phyloP scores from a whole-genome alignment of 2,329 filamentous ascomycete genomes.

The Chaetomiaceae sp. region DNA sequence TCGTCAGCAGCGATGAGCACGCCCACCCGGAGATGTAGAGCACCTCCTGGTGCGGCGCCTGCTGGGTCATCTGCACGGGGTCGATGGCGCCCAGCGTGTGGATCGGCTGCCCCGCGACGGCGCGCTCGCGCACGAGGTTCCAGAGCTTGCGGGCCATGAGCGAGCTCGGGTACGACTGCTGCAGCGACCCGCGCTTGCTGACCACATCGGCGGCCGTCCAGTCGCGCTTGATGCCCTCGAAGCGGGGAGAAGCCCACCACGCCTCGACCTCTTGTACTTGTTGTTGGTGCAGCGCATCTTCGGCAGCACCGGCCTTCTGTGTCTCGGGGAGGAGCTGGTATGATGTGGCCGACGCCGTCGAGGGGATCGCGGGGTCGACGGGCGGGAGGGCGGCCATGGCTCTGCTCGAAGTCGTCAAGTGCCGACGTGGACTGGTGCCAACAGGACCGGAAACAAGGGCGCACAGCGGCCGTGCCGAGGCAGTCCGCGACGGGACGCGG shows the following conservation, averaged over 20 bases:
- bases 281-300: slow-evolving; percentile 78
- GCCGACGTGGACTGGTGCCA: slow-evolving; percentile 12
- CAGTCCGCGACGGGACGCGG: slow-evolving; percentile 20
- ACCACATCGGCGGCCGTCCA: slow-evolving; percentile 90
- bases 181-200: slow-evolving; percentile 81
- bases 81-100: slow-evolving; percentile 98
- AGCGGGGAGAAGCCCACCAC: slow-evolving; percentile 87
- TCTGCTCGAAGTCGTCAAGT: slow-evolving; percentile 37
- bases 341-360: slow-evolving; percentile 60
- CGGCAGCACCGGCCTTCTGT: slow-evolving; percentile 69
- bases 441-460: slow-evolving; percentile 5
- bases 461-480: slow-evolving; percentile 8
- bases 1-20: slow-evolving; percentile 86
- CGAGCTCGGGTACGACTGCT: slow-evolving; percentile 85
- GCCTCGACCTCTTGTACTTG: slow-evolving; percentile 79
- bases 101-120: slow-evolving; percentile 74
- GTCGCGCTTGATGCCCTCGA: slow-evolving; percentile 81
- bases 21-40: slow-evolving; percentile 97
- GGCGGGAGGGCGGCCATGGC: slow-evolving; percentile 51
- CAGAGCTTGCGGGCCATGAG: slow-evolving; percentile 94
- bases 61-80: slow-evolving; percentile 98
- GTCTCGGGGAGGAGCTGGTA: slow-evolving; percentile 79
- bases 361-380: slow-evolving; percentile 56
- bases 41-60: slow-evolving; percentile 91
- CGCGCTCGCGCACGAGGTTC: slow-evolving; percentile 73